Evolutionary conservation across 2,329 filamentous ascomycete genomes (phyloP).

Genomic region (Coniochaeta prunicola): DNA sequence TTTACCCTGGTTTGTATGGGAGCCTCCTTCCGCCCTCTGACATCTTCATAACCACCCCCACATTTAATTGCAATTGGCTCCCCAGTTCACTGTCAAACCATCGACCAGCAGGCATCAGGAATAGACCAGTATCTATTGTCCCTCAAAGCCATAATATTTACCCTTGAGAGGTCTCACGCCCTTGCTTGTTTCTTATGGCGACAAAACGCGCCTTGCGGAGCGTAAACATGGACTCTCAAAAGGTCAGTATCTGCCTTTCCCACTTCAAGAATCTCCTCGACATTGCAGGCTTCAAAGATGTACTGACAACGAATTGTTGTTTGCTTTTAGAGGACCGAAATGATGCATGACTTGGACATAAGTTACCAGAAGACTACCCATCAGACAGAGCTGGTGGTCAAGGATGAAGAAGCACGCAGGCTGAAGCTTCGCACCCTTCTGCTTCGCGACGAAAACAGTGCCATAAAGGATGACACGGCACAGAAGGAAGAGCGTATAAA

Average conservation of each 20-base stretch:
- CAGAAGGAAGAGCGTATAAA: constrained; percentile 54
- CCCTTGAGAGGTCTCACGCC: neutral
- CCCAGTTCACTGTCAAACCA: neutral
- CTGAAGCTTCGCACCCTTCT: constrained; percentile 62
- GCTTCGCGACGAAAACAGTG: constrained; percentile 67
- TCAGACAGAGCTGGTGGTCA: constrained; percentile 59
- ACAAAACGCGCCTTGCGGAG: neutral
- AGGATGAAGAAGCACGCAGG: constrained; percentile 68
- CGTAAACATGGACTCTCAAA: constrained; percentile 27
- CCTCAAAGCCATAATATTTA: neutral
- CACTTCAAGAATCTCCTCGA: neutral
- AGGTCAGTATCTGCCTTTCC: constrained; percentile 18
- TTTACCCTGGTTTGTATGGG: neutral
- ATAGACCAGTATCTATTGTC: neutral
- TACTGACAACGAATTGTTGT: constrained; percentile 1
- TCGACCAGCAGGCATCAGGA: neutral
- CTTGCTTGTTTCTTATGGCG: neutral
- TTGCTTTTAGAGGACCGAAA: constrained; percentile 30
- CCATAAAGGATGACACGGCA: constrained; percentile 55
- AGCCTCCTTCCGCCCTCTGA: neutral
- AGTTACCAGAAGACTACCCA: constrained; percentile 60
- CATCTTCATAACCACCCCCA: neutral
- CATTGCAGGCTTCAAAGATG: neutral
- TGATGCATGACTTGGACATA: constrained; percentile 55
- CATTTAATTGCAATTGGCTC: neutral